Base-by-base conservation (phyloP, 1,284 basidiomycete species). In the Rhodotorula sp. region DNA sequence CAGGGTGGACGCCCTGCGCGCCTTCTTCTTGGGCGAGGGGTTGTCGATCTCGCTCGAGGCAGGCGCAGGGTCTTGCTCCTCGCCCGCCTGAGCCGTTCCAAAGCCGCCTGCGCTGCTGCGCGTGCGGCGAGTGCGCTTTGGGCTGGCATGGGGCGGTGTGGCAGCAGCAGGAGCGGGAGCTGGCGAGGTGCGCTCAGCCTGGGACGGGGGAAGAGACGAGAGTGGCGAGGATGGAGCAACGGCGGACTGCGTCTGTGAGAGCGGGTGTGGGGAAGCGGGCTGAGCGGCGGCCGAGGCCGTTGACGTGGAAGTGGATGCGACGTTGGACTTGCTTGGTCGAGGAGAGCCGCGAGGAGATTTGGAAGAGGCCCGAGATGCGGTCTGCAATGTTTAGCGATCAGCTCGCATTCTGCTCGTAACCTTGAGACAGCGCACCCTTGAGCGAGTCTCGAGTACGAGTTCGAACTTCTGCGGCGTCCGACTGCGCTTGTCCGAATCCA, bases 191-290 rank as follows among this genome's bases (percentile, higher is more conserved):
- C 41, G 34, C 8, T 50, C 52, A 16, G 25, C 14, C 45, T 49
- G 46, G 16, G 57, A 62, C 2, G 60, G 45, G 13, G 60, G 53
- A 14, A 53, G 53, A 21, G 66, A 61, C 3, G 66, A 50, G 23
- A 59, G 66, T 1, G 66, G 66, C 27, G 65, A 66, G 3, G 65
- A 53, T 3, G 65, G 41, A 2, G 44, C 27, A 44, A 54, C 19
- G 17, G 19, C 45, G 8, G 17, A 4, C 23, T 42, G 42, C 23
- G 41, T 13, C 17, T 66, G 65, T 1, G 65, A 61, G 27, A 57
- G 54, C 12, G 66, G 54, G 25, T 62, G 60, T 1, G 54, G 27
- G 19, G 10, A 21, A 4, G 34, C 16, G 2, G 48, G 44, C 25
- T 25, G n/a, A 13, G 19, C 12, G 17, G 12, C 3, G 42, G 17